These are phyloP conservation scores for Calonectria crousiana DNA, from an alignment of 2,329 filamentous ascomycete species.

Conservation along the genomic window DNA sequence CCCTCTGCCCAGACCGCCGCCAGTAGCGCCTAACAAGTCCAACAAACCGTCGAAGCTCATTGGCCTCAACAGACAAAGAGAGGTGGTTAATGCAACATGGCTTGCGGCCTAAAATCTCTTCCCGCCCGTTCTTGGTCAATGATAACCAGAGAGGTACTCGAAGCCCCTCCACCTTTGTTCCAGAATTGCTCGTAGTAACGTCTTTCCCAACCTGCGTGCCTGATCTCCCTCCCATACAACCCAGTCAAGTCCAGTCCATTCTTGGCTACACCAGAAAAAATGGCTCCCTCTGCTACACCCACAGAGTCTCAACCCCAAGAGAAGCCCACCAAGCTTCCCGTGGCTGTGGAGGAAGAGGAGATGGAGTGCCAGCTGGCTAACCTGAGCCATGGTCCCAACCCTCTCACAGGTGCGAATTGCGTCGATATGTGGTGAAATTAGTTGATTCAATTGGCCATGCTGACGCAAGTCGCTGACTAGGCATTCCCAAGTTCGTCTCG, in stretches of 20 bases:
- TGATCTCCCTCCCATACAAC: background rate
- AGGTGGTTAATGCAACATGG: background rate
- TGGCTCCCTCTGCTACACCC: constrained; percentile 6
- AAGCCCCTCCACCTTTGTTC: constrained; percentile 8
- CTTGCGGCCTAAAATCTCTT: background rate
- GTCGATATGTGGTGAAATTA: background rate
- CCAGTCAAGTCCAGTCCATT: background rate
- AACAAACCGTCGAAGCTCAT: constrained; percentile 4
- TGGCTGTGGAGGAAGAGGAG: constrained; percentile 16
- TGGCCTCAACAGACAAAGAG: background rate
- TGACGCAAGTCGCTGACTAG: constrained; percentile 1
- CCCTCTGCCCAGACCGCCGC: background rate
- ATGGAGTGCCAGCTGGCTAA: constrained; percentile 20
- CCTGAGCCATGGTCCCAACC: constrained; percentile 21
- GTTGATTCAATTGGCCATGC: background rate
- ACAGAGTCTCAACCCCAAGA: constrained; percentile 9
- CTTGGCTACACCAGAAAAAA: constrained; percentile 3
- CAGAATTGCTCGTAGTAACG: constrained; percentile 4
- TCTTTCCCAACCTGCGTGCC: background rate
- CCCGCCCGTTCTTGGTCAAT: constrained; percentile 7
- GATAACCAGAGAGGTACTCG: constrained; percentile 17
- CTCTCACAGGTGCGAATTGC: constrained; percentile 19
- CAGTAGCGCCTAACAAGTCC: constrained; percentile 6
- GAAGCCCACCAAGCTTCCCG: constrained; percentile 12
- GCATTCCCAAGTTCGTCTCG: constrained; percentile 19